phyloP scores from a whole-genome alignment of 116 monocot species.

The Cymodocea nodosa region DNA sequence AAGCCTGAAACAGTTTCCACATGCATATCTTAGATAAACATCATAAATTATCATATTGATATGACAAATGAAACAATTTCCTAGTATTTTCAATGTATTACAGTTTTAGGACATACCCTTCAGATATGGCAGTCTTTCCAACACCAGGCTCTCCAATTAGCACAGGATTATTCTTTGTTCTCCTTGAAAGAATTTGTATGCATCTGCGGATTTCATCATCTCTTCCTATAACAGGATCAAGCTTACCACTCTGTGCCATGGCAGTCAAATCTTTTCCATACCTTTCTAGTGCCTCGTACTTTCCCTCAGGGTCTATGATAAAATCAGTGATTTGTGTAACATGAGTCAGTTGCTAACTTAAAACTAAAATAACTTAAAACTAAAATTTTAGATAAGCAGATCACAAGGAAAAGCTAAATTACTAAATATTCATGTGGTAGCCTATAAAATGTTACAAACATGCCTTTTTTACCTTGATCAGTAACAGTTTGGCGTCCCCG shows the following conservation, averaged over 20 bases:
- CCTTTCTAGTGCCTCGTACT: constrained; percentile 93
- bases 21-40: not conserved
- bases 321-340: constrained; percentile 4
- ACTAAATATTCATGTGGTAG: not conserved
- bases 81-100: not conserved
- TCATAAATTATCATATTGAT: not conserved
- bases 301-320: constrained; percentile 88
- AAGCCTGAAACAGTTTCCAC: constrained; percentile 40
- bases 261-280: constrained; percentile 98
- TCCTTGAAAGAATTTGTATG: constrained; percentile 93
- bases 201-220: constrained; percentile 99
- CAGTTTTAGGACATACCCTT: constrained; percentile 52
- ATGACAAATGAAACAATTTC: not conserved
- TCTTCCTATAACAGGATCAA: constrained; percentile 99
- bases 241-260: constrained; percentile 93
- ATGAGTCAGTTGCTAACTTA: not conserved
- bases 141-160: constrained; percentile 99
- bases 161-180: constrained; percentile 98
- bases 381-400: not conserved
- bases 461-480: constrained; percentile 72
- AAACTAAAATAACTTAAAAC: not conserved
- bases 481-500: constrained; percentile 77
- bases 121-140: constrained; percentile 98
- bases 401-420: not conserved
- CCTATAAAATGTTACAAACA: not conserved